Base-by-base conservation (phyloP, 2,329 filamentous ascomycete species). In the Trichoderma simmonsii region DNA sequence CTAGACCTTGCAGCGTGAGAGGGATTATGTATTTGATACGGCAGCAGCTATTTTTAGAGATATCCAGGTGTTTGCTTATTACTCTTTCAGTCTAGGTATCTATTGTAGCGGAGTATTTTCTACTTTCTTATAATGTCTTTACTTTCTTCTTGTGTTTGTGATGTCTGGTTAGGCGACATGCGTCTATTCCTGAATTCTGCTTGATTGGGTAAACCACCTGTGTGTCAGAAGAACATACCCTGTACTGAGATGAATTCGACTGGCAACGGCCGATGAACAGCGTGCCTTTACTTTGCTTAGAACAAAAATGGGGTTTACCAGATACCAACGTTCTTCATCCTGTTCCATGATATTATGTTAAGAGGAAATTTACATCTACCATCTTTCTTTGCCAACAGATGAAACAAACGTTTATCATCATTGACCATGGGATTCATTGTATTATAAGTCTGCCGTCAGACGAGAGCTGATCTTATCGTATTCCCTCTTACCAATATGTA, bases 51-150 rank as follows among this genome's bases (percentile, higher is more conserved):
- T 61, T 69, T 32, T 26, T 21, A 48, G 36, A 39, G 66, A 70
- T 70, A 70, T 69, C 66, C 66, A 70, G 56, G 54, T 68, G 65
- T 68, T 68, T 68, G 54, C 48, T 70, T 62, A 36, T 70, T 62
- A n/a, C 9, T 18, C 9, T 51, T 30, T 18, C 8, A 12, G 43
- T 43, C 7, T n/a, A n/a, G 39, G 39, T 43, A 43, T n/a, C 39
- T 43, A 4, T 43, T 4, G 39, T n/a, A 43, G 39, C 15, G 39
- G 39, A 43, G 3, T 43, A 9, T 43, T n/a, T n/a, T 43, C 39
- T 43, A n/a, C 18, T 43, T 43, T 43, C 6, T 43, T 43, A 43
- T 43, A n/a, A 1, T 18, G 7, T 43, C 39, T 39, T 6, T n/a
- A 43, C 15, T 43, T 43, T n/a, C 15, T 43, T 43, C 39, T 2